Conservation (phyloP, 2,329 filamentous ascomycete genomes). For the Microascus cirrosus region DNA sequence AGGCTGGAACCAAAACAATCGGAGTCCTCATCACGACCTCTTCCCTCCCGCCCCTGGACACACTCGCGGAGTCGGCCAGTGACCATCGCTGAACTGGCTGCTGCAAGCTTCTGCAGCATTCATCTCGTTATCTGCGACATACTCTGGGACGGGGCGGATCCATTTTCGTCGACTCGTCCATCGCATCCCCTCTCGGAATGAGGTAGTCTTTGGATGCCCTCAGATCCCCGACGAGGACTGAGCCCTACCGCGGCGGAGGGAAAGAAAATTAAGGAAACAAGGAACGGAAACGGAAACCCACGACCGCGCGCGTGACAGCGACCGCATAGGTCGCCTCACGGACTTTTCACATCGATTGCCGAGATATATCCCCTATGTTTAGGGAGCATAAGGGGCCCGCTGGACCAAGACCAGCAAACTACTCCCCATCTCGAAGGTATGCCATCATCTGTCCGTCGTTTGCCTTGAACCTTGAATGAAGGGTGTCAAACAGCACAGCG, state of each 20-base stretch:
- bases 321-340: background rate
- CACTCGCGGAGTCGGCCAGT: background rate
- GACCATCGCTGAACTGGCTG: background rate
- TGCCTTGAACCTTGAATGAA: slow-evolving; percentile 5
- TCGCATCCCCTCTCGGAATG: slow-evolving; percentile 32
- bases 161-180: slow-evolving; percentile 4
- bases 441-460: background rate
- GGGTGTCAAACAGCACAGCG: background rate
- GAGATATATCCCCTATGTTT: slow-evolving; percentile 25
- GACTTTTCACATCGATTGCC: background rate
- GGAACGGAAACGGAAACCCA: background rate
- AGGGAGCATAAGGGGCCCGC: slow-evolving; percentile 44
- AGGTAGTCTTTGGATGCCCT: slow-evolving; percentile 44
- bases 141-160: background rate
- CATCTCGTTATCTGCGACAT: background rate
- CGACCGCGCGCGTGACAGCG: background rate
- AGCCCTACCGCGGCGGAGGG: slow-evolving; percentile 15
- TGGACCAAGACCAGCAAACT: slow-evolving; percentile 47
- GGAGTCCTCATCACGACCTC: background rate
- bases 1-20: slow-evolving; percentile 3
- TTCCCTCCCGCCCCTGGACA: background rate
- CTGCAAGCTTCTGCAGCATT: background rate
- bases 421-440: slow-evolving; percentile 43
- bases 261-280: background rate
- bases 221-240: slow-evolving; percentile 51